A percentile compares a stretch with the other conserved stretches of the same genome.
phyloP scores from a whole-genome alignment of 441 rosid genomes.

The Pelargonium fulgidum region DNA sequence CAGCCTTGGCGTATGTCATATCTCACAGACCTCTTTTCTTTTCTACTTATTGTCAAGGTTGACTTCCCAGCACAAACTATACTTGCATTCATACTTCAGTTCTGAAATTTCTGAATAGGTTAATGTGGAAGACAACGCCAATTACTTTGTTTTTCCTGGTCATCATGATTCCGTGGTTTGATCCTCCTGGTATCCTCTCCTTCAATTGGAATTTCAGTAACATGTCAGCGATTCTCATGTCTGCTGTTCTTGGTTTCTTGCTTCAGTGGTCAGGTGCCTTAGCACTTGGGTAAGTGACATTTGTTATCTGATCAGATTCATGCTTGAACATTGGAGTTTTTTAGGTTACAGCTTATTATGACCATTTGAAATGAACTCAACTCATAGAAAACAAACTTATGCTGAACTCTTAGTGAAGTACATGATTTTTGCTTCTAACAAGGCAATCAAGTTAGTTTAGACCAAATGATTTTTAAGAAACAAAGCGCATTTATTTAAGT shows the following conservation, averaged over 20 bases:
- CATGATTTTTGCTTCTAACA: no score
- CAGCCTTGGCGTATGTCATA: constrained; percentile 67
- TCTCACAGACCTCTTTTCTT: not conserved
- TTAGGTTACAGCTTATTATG: not conserved
- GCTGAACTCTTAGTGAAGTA: no score
- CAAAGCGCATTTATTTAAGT: no score
- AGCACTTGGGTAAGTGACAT: constrained; percentile 67
- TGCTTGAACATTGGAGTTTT: not conserved
- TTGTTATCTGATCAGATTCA: not conserved
- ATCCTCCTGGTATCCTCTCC: constrained; percentile 75
- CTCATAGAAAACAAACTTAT: no score
- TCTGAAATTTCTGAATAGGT: constrained; percentile 30
- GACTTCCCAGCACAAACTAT: not conserved
- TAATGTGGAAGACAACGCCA: constrained; percentile 99
- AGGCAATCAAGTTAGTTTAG: no score
- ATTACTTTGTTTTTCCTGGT: constrained; percentile 69
- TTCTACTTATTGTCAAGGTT: not conserved
- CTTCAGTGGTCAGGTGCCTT: constrained; percentile 96
- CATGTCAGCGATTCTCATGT: constrained; percentile 51
- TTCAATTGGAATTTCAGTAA: constrained; percentile 72
- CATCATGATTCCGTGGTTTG: constrained; percentile 85
- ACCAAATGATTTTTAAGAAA: no score
- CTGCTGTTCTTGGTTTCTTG: constrained; percentile 86
- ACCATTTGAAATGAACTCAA: no score
- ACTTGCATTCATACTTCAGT: not conserved